These are phyloP conservation scores for Penicillium paxilli DNA, from an alignment of 495 filamentous ascomycete genomes.

Conservation along the genomic window DNA sequence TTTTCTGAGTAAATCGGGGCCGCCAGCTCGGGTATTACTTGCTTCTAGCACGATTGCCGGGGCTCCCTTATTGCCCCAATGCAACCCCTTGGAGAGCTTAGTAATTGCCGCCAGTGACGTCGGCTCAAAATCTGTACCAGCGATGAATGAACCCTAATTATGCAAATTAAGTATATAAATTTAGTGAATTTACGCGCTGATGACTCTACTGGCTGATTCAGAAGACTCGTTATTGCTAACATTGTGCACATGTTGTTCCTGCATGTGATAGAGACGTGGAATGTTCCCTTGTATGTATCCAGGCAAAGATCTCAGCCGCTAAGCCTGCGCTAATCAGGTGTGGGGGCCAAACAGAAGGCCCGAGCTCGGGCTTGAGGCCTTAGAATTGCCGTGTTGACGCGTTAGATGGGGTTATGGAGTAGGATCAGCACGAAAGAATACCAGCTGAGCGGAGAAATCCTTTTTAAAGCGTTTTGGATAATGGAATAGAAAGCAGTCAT, in stretches of 20 bases:
- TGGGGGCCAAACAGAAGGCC: background rate
- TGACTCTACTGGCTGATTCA: too few species aligned
- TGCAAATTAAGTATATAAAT: too few species aligned
- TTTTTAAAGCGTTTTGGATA: too few species aligned
- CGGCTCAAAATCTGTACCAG: background rate
- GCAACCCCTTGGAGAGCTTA: background rate
- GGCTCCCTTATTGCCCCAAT: background rate
- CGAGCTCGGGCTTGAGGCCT: background rate
- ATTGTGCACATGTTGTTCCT: background rate
- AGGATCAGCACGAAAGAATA: too few species aligned
- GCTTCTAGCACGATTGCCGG: background rate
- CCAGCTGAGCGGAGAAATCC: too few species aligned
- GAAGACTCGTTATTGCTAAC: too few species aligned
- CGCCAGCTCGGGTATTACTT: background rate
- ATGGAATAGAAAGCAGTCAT: too few species aligned
- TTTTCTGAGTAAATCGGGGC: background rate
- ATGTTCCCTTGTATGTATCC: background rate
- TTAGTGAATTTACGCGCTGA: too few species aligned
- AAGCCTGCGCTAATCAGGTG: background rate
- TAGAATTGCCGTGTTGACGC: background rate
- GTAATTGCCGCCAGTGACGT: constrained; percentile 5
- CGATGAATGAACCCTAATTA: background rate
- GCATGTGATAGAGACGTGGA: background rate
- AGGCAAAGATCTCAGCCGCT: background rate
- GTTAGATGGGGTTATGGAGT: background rate